Conservation (phyloP, 2,329 filamentous ascomycete genomes). For the Hymenotorrendiella dingleyae region DNA sequence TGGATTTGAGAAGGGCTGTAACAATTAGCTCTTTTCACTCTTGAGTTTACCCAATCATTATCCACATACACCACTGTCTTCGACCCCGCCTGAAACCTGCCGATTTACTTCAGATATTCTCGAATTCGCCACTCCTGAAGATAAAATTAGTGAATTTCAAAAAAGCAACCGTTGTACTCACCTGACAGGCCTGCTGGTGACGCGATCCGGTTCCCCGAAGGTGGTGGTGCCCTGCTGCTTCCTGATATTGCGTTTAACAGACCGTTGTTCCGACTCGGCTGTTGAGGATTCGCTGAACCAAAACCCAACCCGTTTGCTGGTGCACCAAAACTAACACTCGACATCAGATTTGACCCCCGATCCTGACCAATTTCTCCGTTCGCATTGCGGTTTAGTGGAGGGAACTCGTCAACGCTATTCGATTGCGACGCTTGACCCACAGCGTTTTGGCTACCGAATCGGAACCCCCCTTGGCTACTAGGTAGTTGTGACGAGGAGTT, state of each 20-base stretch:
- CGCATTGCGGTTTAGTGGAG: conserved; percentile 51
- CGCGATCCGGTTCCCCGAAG: conserved; percentile 24
- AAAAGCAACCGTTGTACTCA: conserved; percentile 12
- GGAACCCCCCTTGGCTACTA: conserved; percentile 27
- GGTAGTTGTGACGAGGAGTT: conserved; percentile 29
- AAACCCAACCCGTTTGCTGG: conserved; percentile 38
- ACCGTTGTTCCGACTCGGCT: conserved; percentile 50
- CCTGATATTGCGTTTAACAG: conserved; percentile 59
- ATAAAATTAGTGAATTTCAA: conserved; percentile 6
- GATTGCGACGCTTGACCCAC: conserved; percentile 33
- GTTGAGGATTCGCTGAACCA: conserved; percentile 30
- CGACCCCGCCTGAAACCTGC: conserved; percentile 17
- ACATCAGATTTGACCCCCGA: conserved; percentile 45
- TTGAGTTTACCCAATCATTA: too few relatives aligned
- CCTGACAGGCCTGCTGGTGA: conserved; percentile 28
- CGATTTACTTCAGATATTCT: conserved; percentile 25
- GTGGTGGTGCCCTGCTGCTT: conserved; percentile 46
- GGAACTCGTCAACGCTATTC: conserved; percentile 52
- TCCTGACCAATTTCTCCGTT: conserved; percentile 55
- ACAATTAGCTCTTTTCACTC: too few relatives aligned
- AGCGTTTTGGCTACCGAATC: conserved; percentile 30
- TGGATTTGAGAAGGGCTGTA: conserved; percentile 21
- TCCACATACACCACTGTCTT: conserved; percentile 23
- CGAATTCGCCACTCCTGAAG: conserved; percentile 21
- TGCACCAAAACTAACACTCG: conserved; percentile 49